These are phyloP conservation scores for Myriosclerotinia scirpicola DNA, from an alignment of 2,329 filamentous ascomycete species.

Conservation along the genomic window DNA sequence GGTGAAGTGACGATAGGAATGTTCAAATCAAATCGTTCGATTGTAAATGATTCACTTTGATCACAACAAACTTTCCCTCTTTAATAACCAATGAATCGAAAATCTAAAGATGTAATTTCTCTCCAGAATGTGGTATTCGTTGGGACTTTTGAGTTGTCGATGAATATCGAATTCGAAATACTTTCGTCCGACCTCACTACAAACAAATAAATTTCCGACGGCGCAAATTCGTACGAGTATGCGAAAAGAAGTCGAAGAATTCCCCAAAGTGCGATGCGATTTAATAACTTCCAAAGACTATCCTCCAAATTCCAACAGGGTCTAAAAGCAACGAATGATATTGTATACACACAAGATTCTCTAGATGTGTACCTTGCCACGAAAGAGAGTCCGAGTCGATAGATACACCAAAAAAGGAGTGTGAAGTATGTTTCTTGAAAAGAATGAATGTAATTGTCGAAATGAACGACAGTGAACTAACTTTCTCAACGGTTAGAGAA, in stretches of 20 bases:
- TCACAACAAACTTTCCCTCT: not conserved
- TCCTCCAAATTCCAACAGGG: not conserved
- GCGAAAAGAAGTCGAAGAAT: not conserved
- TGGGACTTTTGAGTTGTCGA: not conserved
- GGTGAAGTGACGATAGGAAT: not conserved
- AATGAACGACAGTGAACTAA: not conserved
- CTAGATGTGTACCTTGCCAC: slow-evolving; percentile 11
- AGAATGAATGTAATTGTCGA: slow-evolving; percentile 13
- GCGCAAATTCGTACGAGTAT: not conserved
- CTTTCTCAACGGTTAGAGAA: not conserved
- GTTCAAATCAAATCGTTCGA: not conserved
- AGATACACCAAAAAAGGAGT: slow-evolving; percentile 7
- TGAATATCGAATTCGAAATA: not conserved
- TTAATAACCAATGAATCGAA: not conserved
- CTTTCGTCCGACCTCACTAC: not conserved
- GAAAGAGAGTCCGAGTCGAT: not conserved
- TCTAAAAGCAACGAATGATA: not conserved
- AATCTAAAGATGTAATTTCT: not conserved
- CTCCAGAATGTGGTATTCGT: not conserved
- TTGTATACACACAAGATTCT: slow-evolving; percentile 6
- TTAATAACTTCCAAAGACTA: not conserved
- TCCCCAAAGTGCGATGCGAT: not conserved
- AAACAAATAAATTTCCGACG: not conserved
- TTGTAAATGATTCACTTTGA: slow-evolving; percentile 11
- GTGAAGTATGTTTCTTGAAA: slow-evolving; percentile 16